Conservation (phyloP, 768 basidiomycete genomes). For the Polyporus arcularius region DNA sequence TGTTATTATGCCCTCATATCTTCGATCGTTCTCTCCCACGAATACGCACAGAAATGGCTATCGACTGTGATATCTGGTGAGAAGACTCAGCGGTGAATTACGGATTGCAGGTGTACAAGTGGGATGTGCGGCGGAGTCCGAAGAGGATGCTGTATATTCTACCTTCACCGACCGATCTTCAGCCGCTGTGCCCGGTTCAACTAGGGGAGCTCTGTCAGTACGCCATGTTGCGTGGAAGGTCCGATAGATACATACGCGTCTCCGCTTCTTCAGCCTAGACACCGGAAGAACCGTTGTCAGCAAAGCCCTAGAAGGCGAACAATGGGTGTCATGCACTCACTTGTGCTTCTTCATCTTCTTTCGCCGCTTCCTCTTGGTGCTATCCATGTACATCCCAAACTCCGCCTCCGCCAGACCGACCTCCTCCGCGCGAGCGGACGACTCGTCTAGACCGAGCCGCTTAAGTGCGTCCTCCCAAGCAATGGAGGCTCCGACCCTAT, state of each 20-base stretch:
- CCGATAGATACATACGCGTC: constrained; percentile 58
- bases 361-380: constrained; percentile 79
- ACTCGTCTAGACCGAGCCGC: constrained; percentile 61
- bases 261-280: constrained; percentile 81
- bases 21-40: not conserved
- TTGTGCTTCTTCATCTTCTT: constrained; percentile 99
- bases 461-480: constrained; percentile 72
- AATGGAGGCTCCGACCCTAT: constrained; percentile 57
- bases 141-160: not conserved
- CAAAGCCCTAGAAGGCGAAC: constrained; percentile 6
- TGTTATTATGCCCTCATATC: too few relatives aligned
- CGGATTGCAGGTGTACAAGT: constrained; percentile 8
- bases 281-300: constrained; percentile 6
- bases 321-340: constrained; percentile 46
- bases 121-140: constrained; percentile 4
- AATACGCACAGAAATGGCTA: not conserved
- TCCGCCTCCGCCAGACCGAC: constrained; percentile 59
- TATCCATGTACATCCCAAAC: constrained; percentile 73
- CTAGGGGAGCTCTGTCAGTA: constrained; percentile 11
- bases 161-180: constrained; percentile 24
- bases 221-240: not conserved
- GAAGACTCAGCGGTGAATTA: constrained; percentile 17
- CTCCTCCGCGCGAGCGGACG: constrained; percentile 51
- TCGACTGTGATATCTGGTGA: constrained; percentile 3
- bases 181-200: constrained; percentile 20